Conservation (phyloP, 2,329 filamentous ascomycete species). For the Fusarium austroafricanum region DNA sequence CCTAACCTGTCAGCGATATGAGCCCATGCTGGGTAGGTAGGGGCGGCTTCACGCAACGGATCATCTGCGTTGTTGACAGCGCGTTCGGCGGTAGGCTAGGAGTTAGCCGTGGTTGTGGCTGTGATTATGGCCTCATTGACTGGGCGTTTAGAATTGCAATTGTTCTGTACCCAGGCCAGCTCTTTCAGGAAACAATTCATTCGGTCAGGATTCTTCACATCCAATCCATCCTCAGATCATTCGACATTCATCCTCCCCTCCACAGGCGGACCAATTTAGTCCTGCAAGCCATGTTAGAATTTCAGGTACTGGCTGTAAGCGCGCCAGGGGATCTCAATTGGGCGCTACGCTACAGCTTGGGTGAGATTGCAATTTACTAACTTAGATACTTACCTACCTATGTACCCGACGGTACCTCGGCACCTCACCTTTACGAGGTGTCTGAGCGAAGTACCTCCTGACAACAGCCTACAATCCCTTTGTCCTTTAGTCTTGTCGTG, state of each 20-base stretch:
- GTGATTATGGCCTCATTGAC: conserved; percentile 16
- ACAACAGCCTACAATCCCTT: conserved; percentile 22
- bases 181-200: not conserved
- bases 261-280: not conserved
- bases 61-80: conserved; percentile 4
- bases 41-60: conserved; percentile 4
- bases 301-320: conserved; percentile 29
- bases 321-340: conserved; percentile 17
- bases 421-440: conserved; percentile 10
- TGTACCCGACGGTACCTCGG: conserved; percentile 16
- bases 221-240: conserved; percentile 19
- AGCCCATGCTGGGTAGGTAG: not conserved
- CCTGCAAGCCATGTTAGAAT: conserved; percentile 25
- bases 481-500: conserved; percentile 7
- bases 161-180: not conserved
- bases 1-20: not conserved
- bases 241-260: not conserved
- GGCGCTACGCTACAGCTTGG: conserved; percentile 18
- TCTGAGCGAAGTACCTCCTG: not conserved
- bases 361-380: conserved; percentile 16
- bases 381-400: too few relatives aligned
- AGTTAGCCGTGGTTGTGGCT: not conserved
- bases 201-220: conserved; percentile 3
- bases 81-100: not conserved
- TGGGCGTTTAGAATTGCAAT: conserved; percentile 10